These are phyloP conservation scores for Euphorbia schlechtendalii DNA, from an alignment of 441 rosid species.

Conservation along the genomic window DNA sequence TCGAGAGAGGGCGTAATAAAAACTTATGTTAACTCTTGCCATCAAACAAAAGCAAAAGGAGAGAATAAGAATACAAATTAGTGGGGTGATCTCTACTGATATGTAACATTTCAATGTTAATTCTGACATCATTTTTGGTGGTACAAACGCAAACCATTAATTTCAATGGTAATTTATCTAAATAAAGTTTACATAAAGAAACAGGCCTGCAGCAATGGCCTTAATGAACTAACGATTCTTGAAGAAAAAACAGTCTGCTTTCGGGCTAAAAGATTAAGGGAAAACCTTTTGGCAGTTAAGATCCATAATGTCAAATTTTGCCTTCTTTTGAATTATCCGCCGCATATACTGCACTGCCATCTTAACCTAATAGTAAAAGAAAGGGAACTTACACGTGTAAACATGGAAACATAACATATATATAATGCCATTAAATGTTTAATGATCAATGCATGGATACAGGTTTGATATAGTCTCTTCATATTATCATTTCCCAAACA, in stretches of 20 bases:
- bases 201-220: background rate
- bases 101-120: background rate
- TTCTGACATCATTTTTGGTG: background rate
- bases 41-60: background rate
- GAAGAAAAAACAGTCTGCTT: background rate
- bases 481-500: background rate
- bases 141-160: background rate
- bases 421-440: background rate
- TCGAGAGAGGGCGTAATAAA: background rate
- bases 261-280: constrained; percentile 10
- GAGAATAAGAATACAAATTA: background rate
- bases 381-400: constrained; percentile 15
- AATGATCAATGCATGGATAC: background rate
- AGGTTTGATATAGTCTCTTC: background rate
- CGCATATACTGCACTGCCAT: constrained; percentile 97
- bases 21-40: background rate
- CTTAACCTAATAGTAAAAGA: constrained; percentile 52
- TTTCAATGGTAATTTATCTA: background rate
- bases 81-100: background rate
- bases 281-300: constrained; percentile 84
- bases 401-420: constrained; percentile 7
- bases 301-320: constrained; percentile 92
- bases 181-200: background rate
- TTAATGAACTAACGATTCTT: background rate
- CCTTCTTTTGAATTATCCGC: constrained; percentile 74